Conservation (phyloP, 2,329 filamentous ascomycete genomes). For the Neopestalotiopsis sp. region DNA sequence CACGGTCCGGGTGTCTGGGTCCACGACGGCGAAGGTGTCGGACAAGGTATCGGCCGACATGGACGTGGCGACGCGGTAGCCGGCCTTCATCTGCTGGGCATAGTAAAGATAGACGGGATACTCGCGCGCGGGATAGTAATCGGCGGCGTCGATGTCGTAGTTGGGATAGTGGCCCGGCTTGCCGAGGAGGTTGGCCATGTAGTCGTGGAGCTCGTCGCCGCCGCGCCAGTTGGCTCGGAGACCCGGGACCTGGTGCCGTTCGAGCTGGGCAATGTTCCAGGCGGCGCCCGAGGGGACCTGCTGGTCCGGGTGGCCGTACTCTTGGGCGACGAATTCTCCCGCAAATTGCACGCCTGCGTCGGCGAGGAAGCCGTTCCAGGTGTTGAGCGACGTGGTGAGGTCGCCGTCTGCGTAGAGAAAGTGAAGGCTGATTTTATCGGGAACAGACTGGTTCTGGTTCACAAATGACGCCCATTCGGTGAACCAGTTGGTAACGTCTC, state of each 20-base stretch:
- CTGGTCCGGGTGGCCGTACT: not conserved
- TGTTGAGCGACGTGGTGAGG: too few species aligned
- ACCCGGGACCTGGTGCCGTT: not conserved
- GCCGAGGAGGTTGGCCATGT: not conserved
- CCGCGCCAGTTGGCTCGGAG: not conserved
- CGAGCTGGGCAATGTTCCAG: not conserved
- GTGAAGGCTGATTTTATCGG: too few species aligned
- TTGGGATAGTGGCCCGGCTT: not conserved
- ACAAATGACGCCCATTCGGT: too few species aligned
- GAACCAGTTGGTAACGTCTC: too few species aligned
- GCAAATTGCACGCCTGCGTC: too few species aligned
- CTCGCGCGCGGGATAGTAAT: not conserved
- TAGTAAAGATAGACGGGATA: not conserved
- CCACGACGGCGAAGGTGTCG: not conserved
- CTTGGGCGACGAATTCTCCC: not conserved
- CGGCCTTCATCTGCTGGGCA: not conserved
- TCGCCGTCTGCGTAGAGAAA: too few species aligned
- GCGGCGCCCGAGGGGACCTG: not conserved
- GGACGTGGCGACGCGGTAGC: not conserved
- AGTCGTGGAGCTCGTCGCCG: not conserved
- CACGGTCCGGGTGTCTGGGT: not conserved
- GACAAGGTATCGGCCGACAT: not conserved
- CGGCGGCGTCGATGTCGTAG: not conserved
- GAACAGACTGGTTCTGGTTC: too few species aligned
- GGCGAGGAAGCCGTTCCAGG: too few species aligned